A percentile compares a stretch with the other conserved stretches of the same genome.
These are phyloP conservation scores for Neostapfia colusana DNA, from an alignment of 176 grass and related monocot genomes.

Conservation along the genomic window DNA sequence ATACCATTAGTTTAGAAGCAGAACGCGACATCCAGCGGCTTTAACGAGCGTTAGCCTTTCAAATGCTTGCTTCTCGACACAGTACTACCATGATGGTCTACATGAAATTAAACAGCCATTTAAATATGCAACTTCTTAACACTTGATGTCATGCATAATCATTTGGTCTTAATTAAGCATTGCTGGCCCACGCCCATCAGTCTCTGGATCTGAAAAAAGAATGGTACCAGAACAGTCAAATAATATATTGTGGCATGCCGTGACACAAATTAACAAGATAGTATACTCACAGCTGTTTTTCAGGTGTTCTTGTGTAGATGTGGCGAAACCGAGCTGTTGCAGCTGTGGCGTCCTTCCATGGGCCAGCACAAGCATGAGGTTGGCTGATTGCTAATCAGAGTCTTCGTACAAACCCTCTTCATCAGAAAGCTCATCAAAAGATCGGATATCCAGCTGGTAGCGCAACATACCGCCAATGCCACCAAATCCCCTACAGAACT, in stretches of 20 bases:
- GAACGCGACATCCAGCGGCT: too few species aligned
- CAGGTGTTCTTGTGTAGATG: constrained; percentile 13
- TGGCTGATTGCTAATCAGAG: constrained; percentile 22
- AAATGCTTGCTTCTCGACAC: background rate
- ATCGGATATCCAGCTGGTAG: too few species aligned
- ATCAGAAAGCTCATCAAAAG: too few species aligned
- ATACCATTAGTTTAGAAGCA: too few species aligned
- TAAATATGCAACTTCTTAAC: background rate
- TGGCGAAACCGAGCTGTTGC: constrained; percentile 30
- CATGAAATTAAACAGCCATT: background rate
- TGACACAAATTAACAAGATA: background rate
- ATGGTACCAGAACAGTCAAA: background rate
- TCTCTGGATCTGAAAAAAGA: constrained; percentile 30
- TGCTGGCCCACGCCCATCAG: constrained; percentile 41
- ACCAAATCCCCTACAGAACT: too few species aligned
- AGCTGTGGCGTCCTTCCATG: constrained; percentile 42
- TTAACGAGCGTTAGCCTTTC: too few species aligned
- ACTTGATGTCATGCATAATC: constrained; percentile 1
- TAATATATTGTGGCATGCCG: background rate
- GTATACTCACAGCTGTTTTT: constrained; percentile 35
- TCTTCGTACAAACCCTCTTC: too few species aligned
- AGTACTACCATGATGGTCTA: background rate
- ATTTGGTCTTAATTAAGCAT: constrained; percentile 1
- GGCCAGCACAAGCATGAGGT: constrained; percentile 48
- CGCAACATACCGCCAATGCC: too few species aligned